Percentiles rank a stretch among this genome's conserved stretches.
Conservation (phyloP, 2,329 filamentous ascomycete genomes). For the Pseudogymnoascus sp. region DNA sequence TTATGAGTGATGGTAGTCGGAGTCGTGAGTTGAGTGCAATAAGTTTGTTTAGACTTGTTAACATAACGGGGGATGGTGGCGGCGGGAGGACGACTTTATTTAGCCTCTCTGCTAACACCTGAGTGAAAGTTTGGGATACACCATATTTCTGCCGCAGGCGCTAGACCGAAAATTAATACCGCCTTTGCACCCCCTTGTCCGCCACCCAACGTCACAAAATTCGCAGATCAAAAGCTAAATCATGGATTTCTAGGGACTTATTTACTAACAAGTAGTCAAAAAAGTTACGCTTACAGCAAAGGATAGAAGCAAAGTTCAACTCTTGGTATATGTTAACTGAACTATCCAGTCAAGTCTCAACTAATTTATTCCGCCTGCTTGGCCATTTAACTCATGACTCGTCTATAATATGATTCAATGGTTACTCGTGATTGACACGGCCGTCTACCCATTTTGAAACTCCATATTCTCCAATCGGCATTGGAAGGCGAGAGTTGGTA, state of each 20-base stretch:
- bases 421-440: neutral
- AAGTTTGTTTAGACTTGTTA: slow-evolving; percentile 2
- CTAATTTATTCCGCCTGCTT: neutral
- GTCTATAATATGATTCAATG: slow-evolving; percentile 1
- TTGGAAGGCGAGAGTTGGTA: neutral
- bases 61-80: slow-evolving; percentile 2
- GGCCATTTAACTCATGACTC: neutral
- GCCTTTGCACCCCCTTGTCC: neutral
- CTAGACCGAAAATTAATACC: neutral
- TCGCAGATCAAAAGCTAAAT: neutral
- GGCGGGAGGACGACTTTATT: slow-evolving; percentile 6
- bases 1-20: neutral
- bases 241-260: neutral
- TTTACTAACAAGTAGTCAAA: too few species aligned
- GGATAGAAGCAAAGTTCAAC: neutral
- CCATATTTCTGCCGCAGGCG: neutral
- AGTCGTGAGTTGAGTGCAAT: neutral
- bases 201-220: neutral
- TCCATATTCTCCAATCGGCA: slow-evolving; percentile 1
- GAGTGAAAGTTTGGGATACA: slow-evolving; percentile 1
- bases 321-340: neutral
- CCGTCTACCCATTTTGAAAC: slow-evolving; percentile 3
- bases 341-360: neutral
- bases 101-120: neutral
- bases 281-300: neutral